Evolutionary conservation across 129 eudicot genomes (phyloP).

Genomic region (Lonicera japonica): DNA sequence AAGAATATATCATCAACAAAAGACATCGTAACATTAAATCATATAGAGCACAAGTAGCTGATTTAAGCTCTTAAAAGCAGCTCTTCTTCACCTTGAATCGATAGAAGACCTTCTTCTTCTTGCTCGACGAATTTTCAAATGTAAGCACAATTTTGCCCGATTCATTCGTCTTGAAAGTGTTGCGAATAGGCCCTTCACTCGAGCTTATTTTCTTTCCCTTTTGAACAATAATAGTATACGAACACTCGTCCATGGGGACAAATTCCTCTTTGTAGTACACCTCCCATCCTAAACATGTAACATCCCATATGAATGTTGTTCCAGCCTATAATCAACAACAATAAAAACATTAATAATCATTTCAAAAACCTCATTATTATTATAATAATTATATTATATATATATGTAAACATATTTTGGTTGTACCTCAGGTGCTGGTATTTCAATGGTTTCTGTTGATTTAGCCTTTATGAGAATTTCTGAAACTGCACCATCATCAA

Average conservation of each 20-base stretch:
- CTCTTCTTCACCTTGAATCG: slow-evolving; percentile 23
- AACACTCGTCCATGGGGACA: slow-evolving; percentile 31
- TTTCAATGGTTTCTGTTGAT: background rate
- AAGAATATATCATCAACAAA: too few species aligned
- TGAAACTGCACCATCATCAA: background rate
- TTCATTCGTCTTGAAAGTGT: slow-evolving; percentile 29
- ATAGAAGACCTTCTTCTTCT: slow-evolving; percentile 33
- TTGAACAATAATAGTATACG: slow-evolving; percentile 36
- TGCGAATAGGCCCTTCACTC: slow-evolving; percentile 22
- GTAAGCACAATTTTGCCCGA: slow-evolving; percentile 40
- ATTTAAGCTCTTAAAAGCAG: too few species aligned
- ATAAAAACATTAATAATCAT: too few species aligned
- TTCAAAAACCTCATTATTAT: too few species aligned
- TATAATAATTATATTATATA: too few species aligned
- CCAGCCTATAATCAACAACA: background rate
- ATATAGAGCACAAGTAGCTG: too few species aligned
- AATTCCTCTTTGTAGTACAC: slow-evolving; percentile 42
- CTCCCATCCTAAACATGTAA: slow-evolving; percentile 33
- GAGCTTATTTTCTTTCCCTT: slow-evolving; percentile 27
- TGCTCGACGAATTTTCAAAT: slow-evolving; percentile 25
- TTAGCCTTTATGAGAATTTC: background rate
- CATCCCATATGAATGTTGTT: slow-evolving; percentile 23
- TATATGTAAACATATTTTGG: too few species aligned
- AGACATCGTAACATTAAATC: too few species aligned
- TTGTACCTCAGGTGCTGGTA: background rate